Conservation (phyloP, 2,329 filamentous ascomycete genomes). For the Parastagonospora avenae region DNA sequence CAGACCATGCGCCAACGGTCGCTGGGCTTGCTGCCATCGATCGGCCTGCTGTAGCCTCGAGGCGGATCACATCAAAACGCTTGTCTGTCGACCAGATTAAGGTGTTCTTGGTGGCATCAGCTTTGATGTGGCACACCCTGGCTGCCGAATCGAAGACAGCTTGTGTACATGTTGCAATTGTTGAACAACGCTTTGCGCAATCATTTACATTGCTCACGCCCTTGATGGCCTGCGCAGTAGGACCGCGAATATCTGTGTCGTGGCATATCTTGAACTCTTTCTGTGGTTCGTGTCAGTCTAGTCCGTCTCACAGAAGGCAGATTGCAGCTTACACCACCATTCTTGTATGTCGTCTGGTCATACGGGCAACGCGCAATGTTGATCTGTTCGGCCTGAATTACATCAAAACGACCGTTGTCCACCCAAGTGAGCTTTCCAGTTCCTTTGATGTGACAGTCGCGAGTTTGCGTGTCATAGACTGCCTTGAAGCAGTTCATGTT, state of each 20-base stretch:
- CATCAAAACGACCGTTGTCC: conserved; percentile 21
- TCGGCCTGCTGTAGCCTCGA: conserved; percentile 13
- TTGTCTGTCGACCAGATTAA: conserved; percentile 36
- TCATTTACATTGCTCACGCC: conserved; percentile 17
- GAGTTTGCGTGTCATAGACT: conserved; percentile 27
- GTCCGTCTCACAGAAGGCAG: background rate
- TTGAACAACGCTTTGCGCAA: conserved; percentile 31
- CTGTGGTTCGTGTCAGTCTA: conserved; percentile 6
- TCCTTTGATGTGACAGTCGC: conserved; percentile 30
- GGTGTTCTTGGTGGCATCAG: conserved; percentile 23
- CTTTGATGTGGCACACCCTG: conserved; percentile 31
- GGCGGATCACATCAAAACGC: conserved; percentile 31
- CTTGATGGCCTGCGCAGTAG: conserved; percentile 18
- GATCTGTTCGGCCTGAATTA: conserved; percentile 29
- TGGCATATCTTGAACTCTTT: conserved; percentile 29
- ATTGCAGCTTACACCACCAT: conserved; percentile 18
- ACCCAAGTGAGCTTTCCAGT: conserved; percentile 24
- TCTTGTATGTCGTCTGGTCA: conserved; percentile 20
- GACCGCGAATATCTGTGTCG: conserved; percentile 29
- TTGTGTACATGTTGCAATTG: conserved; percentile 19
- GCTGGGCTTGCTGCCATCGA: conserved; percentile 20
- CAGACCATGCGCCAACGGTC: conserved; percentile 28
- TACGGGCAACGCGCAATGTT: conserved; percentile 31
- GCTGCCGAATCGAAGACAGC: conserved; percentile 26
- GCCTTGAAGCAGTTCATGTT: conserved; percentile 32